These are phyloP conservation scores for Microdochium trichocladiopsis DNA, from an alignment of 2,329 filamentous ascomycete genomes.

Conservation along the genomic window DNA sequence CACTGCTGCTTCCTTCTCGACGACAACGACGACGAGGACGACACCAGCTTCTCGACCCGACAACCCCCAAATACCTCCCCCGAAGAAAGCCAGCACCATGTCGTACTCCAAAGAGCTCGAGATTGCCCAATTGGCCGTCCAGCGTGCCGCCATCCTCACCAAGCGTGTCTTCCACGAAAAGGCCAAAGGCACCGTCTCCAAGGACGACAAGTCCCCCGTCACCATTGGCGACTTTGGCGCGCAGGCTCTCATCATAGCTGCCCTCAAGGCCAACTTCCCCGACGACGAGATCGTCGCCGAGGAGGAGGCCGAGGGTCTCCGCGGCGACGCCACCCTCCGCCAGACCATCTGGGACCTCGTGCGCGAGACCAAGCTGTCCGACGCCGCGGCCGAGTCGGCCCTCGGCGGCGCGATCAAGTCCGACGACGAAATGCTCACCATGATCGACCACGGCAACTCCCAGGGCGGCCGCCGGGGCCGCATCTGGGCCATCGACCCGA, in stretches of 20 bases:
- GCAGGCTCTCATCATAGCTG: constrained; percentile 90
- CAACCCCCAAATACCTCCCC: not conserved
- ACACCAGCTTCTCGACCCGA: constrained; percentile 3
- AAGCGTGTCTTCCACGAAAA: constrained; percentile 79
- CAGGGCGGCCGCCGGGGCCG: constrained; percentile 66
- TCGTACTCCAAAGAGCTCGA: constrained; percentile 63
- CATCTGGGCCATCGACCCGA: constrained; percentile 95
- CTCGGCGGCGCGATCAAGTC: constrained; percentile 64
- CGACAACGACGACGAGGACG: constrained; percentile 4
- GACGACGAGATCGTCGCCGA: constrained; percentile 88
- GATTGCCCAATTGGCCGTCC: constrained; percentile 68
- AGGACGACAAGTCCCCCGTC: constrained; percentile 93
- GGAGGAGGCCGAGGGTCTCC: constrained; percentile 80
- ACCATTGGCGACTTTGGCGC: constrained; percentile 98
- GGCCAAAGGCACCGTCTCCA: constrained; percentile 88
- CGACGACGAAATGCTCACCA: constrained; percentile 58
- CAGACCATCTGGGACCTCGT: constrained; percentile 82
- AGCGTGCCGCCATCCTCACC: constrained; percentile 66
- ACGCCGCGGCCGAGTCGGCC: constrained; percentile 55
- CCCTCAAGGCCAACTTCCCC: constrained; percentile 85
- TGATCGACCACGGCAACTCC: constrained; percentile 63
- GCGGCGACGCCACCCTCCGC: constrained; percentile 61
- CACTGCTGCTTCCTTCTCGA: not conserved
- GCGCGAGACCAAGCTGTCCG: constrained; percentile 60
- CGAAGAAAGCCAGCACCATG: constrained; percentile 15